Percentiles rank a stretch among this genome's conserved stretches.
phyloP scores from a whole-genome alignment of 2,329 filamentous ascomycete genomes.

The Colletotrichum sp. region DNA sequence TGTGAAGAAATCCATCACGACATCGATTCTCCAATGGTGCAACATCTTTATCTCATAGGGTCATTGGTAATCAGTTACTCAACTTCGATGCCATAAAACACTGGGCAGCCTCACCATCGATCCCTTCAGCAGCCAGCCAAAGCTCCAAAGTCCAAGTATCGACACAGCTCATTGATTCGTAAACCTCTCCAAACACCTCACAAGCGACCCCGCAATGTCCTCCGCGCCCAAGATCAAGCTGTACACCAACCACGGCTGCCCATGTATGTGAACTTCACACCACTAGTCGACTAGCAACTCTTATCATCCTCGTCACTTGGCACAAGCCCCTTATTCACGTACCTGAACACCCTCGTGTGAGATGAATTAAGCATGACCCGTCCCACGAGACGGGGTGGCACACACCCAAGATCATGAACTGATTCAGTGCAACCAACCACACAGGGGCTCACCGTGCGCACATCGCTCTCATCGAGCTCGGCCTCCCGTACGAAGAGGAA shows the following conservation, averaged over 20 bases:
- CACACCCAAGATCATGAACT: not conserved
- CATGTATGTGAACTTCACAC: conserved; percentile 48
- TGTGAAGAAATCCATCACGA: conserved; percentile 4
- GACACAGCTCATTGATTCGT: too few species aligned
- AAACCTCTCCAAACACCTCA: not conserved
- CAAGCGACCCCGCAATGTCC: not conserved
- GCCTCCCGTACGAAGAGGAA: conserved; percentile 71
- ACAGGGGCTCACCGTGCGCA: conserved; percentile 75
- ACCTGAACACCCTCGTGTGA: not conserved
- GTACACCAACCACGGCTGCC: conserved; percentile 74
- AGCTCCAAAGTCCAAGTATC: not conserved
- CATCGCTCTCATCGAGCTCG: conserved; percentile 71
- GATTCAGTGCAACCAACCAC: not conserved
- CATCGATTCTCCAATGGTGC: not conserved
- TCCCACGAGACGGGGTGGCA: not conserved
- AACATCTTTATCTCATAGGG: not conserved
- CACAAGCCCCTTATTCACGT: not conserved
- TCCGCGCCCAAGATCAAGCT: conserved; percentile 60
- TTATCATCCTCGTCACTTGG: not conserved
- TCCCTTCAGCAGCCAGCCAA: not conserved
- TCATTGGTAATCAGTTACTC: conserved; percentile 3
- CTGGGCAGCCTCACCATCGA: not conserved
- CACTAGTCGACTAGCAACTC: not conserved
- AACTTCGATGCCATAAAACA: not conserved
- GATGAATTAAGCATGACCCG: not conserved